Conservation (phyloP, 208 protist species). For the Trypanosoma caninum region DNA sequence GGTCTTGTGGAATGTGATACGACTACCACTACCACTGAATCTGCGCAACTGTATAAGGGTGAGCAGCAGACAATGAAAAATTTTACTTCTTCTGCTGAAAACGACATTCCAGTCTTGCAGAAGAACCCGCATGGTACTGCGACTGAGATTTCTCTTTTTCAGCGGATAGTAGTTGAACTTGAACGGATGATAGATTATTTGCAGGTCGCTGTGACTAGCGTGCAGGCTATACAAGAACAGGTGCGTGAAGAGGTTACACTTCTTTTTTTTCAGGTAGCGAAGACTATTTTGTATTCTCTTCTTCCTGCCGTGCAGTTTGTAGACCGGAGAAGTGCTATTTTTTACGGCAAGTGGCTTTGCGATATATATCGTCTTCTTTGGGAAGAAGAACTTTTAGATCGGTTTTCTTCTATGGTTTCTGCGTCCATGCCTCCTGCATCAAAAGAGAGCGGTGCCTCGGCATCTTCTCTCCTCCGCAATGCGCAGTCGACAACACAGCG, state of each 20-base stretch:
- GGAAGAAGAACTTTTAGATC: constrained; percentile 54
- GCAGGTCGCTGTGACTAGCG: constrained; percentile 15
- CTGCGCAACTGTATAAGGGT: neutral
- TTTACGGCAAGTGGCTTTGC: constrained; percentile 84
- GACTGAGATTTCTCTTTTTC: constrained; percentile 1
- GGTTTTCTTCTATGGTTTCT: constrained; percentile 29
- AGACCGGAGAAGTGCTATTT: constrained; percentile 49
- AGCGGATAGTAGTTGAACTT: constrained; percentile 28
- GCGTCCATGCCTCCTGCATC: constrained; percentile 32
- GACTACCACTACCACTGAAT: neutral
- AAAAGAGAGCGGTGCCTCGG: constrained; percentile 7
- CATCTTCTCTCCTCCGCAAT: neutral
- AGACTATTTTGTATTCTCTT: constrained; percentile 65
- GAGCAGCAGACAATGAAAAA: no score
- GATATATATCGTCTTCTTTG: constrained; percentile 73
- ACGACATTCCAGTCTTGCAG: neutral
- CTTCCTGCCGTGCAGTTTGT: constrained; percentile 69
- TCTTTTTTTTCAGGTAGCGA: constrained; percentile 74
- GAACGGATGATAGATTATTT: constrained; percentile 27
- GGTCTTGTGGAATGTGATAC: neutral
- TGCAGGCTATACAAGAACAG: constrained; percentile 42
- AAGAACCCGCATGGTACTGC: neutral
- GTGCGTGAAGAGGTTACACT: constrained; percentile 68
- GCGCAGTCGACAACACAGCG: neutral
- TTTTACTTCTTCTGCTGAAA: neutral